Percentiles rank a stretch among this genome's conserved stretches.
Conservation (phyloP, 441 rosid species). For the Corymbia calophylla region DNA sequence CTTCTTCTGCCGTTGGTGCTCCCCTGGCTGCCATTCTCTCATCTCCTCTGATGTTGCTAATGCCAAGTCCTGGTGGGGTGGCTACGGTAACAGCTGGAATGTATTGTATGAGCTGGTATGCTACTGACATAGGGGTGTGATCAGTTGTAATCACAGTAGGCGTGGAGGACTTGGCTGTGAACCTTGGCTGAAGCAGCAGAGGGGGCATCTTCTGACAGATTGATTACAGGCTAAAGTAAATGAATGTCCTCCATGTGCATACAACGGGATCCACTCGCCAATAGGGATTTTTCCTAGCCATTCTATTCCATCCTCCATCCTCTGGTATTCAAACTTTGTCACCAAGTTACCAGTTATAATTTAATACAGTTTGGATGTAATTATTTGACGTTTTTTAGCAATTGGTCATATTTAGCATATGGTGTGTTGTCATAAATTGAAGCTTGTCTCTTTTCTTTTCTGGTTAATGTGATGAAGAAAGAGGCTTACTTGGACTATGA, state of each 20-base stretch:
- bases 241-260: background rate
- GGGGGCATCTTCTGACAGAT: constrained; percentile 20
- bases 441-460: background rate
- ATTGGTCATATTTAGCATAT: background rate
- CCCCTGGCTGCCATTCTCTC: constrained; percentile 89
- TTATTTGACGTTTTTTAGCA: background rate
- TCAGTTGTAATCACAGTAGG: constrained; percentile 83
- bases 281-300: background rate
- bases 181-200: constrained; percentile 38
- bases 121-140: constrained; percentile 85
- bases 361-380: background rate
- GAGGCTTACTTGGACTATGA: constrained; percentile 42
- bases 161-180: constrained; percentile 71
- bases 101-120: constrained; percentile 92
- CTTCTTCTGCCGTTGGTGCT: constrained; percentile 79
- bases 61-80: constrained; percentile 87
- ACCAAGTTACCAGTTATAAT: background rate
- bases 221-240: constrained; percentile 25
- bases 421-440: background rate
- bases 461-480: constrained; percentile 17
- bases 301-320: background rate
- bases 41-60: constrained; percentile 68
- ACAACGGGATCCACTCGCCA: background rate
- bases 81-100: constrained; percentile 90
- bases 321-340: background rate